Evolutionary conservation across 306 rosid species (phyloP).

Genomic region (Sicyos edulis): DNA sequence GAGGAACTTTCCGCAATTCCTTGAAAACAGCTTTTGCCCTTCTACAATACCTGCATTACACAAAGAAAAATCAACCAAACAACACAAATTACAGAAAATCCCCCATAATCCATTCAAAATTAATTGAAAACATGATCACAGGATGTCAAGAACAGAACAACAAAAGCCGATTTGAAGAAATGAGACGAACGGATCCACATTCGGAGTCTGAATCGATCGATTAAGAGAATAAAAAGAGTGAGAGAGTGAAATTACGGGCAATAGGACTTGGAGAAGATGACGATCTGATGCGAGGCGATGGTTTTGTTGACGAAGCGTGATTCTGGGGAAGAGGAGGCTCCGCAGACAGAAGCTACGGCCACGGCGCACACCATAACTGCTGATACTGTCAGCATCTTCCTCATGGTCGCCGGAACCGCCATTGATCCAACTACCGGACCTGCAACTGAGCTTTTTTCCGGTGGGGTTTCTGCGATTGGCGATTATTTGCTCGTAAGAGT

Average conservation of each 20-base stretch:
- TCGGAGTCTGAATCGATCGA: neutral
- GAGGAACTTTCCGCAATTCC: conserved; percentile 61
- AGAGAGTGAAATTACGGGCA: conserved; percentile 58
- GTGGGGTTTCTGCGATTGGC: neutral
- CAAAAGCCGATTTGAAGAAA: neutral
- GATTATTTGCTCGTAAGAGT: neutral
- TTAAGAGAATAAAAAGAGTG: neutral
- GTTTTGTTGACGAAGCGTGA: conserved; percentile 58
- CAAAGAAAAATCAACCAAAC: neutral
- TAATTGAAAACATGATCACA: neutral
- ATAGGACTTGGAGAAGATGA: conserved; percentile 88
- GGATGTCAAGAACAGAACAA: too few species aligned
- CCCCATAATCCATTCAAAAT: neutral
- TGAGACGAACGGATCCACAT: neutral
- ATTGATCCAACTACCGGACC: neutral
- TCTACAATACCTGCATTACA: conserved; percentile 58
- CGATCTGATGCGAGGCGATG: conserved; percentile 62
- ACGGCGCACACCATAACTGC: conserved; percentile 8
- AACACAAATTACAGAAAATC: neutral
- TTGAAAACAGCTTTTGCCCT: conserved; percentile 80
- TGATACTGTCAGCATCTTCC: neutral
- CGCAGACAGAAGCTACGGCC: conserved; percentile 30
- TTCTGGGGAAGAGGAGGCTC: conserved; percentile 32
- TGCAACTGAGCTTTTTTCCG: neutral
- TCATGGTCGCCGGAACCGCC: neutral